These are phyloP conservation scores for Dicorynia guianensis DNA, from an alignment of 306 rosid species.

Conservation along the genomic window DNA sequence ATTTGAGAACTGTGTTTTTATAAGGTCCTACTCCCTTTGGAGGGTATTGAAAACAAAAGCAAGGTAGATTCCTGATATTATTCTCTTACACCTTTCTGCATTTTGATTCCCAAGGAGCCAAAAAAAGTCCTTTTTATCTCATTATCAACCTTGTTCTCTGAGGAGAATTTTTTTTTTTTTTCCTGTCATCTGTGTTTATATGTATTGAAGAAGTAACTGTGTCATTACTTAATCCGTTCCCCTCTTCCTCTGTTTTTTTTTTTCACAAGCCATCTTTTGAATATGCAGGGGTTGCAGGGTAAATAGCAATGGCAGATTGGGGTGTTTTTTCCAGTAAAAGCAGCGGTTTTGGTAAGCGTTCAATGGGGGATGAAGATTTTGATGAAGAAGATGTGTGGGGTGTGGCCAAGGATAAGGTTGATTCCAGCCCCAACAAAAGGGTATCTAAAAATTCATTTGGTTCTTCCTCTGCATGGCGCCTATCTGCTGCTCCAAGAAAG, in stretches of 20 bases:
- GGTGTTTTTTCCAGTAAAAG: conserved; percentile 43
- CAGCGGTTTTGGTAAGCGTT: conserved; percentile 44
- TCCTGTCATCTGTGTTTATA: conserved; percentile 35
- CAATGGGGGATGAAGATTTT: conserved; percentile 56
- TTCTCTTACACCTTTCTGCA: conserved; percentile 66
- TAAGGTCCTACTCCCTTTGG: conserved; percentile 44
- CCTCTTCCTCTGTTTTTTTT: conserved; percentile 14
- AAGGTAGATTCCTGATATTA: conserved; percentile 82
- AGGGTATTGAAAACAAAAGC: conserved; percentile 53
- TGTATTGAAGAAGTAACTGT: conserved; percentile 40
- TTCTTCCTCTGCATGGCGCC: conserved; percentile 64
- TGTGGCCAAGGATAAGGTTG: conserved; percentile 41
- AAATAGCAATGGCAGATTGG: conserved; percentile 66
- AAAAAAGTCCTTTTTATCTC: conserved; percentile 45
- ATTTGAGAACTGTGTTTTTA: conserved; percentile 46
- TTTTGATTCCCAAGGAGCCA: conserved; percentile 65
- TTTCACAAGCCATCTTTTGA: conserved; percentile 7
- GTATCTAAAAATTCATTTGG: conserved; percentile 41
- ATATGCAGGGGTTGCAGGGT: conserved; percentile 34
- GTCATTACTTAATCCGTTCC: conserved; percentile 20
- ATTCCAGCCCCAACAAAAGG: conserved; percentile 39
- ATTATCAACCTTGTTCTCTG: conserved; percentile 28
- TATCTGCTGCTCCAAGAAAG: conserved; percentile 53
- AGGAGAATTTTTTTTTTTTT: conserved; percentile 29
- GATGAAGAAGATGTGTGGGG: conserved; percentile 75